Conservation (phyloP, 495 filamentous ascomycete genomes). For the Durotheca rogersii region DNA sequence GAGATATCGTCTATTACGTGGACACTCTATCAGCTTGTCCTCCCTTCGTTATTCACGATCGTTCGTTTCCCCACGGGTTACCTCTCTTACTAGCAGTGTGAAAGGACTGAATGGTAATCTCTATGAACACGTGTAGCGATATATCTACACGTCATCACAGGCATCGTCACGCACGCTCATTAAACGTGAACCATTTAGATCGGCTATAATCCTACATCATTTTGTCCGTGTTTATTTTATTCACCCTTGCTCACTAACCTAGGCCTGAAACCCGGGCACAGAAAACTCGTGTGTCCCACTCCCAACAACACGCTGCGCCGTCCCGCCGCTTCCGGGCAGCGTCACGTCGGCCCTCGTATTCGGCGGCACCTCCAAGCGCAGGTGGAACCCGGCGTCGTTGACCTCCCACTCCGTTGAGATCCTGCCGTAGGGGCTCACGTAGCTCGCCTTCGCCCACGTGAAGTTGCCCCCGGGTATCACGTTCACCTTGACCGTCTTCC, state of each 20-base stretch:
- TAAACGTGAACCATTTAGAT: too few species aligned
- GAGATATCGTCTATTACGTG: too few species aligned
- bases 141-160: too few species aligned
- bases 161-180: too few species aligned
- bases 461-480: slow-evolving; percentile 36
- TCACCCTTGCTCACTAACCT: background rate
- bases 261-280: slow-evolving; percentile 9
- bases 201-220: too few species aligned
- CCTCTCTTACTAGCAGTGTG: too few species aligned
- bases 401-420: slow-evolving; percentile 29
- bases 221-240: background rate
- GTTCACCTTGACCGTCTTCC: slow-evolving; percentile 35
- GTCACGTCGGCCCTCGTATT: slow-evolving; percentile 28
- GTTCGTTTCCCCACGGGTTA: too few species aligned
- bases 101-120: too few species aligned
- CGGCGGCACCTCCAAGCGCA: slow-evolving; percentile 33
- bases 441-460: slow-evolving; percentile 32
- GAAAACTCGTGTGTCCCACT: slow-evolving; percentile 19
- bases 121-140: too few species aligned
- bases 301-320: slow-evolving; percentile 10
- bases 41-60: too few species aligned
- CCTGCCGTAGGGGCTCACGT: slow-evolving; percentile 33
- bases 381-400: slow-evolving; percentile 27
- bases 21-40: too few species aligned
- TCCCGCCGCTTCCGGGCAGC: slow-evolving; percentile 14